A percentile compares a stretch with the other conserved stretches of the same genome.
Evolutionary conservation across 768 basidiomycete species (phyloP).

Genomic region (Agaricus subrufescens): DNA sequence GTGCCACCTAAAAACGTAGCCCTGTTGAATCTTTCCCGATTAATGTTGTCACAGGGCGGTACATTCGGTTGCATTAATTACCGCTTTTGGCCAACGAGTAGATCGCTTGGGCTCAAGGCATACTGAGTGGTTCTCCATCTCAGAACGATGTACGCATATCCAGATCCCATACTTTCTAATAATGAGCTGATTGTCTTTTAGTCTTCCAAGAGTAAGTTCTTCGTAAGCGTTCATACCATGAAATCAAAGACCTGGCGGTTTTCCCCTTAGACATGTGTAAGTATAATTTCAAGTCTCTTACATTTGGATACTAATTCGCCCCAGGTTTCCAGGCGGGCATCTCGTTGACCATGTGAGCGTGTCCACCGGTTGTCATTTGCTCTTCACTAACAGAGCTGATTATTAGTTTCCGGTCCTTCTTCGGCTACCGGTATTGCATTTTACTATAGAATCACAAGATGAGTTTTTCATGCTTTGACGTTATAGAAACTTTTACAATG

Average conservation of each 20-base stretch:
- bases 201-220: neutral
- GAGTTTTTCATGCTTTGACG: neutral
- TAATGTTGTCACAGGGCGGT: conserved; percentile 12
- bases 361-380: too few species aligned
- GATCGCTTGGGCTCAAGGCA: conserved; percentile 15
- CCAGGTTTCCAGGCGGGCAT: conserved; percentile 5
- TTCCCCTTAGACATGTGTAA: neutral
- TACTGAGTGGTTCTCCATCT: conserved; percentile 13
- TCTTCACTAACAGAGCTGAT: neutral
- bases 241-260: neutral
- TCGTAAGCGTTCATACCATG: neutral
- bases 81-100: conserved; percentile 20
- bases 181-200: neutral
- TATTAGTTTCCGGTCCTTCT: conserved; percentile 10
- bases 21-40: neutral
- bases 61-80: conserved; percentile 18
- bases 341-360: conserved; percentile 8
- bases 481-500: conserved; percentile 22
- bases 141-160: conserved; percentile 3
- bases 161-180: neutral
- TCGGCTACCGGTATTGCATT: conserved; percentile 9
- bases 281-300: neutral
- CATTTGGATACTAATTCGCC: neutral
- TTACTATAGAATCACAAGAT: neutral
- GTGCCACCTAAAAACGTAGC: conserved; percentile 6